Conservation (phyloP, 176 grass and related monocot species). For the Leersia perrieri region DNA sequence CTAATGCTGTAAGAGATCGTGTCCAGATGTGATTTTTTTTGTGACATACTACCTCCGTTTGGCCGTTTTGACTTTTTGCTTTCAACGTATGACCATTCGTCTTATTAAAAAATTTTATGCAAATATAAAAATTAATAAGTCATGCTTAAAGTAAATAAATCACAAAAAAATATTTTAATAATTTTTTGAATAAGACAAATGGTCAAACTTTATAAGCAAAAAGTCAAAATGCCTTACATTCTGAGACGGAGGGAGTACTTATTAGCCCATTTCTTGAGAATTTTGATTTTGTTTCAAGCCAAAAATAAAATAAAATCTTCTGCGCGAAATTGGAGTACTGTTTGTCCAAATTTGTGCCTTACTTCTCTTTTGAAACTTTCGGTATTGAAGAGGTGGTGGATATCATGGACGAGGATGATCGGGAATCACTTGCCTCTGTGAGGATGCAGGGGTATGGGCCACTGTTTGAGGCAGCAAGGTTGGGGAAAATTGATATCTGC, state of each 20-base stretch:
- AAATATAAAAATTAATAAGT: too few relatives aligned
- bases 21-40: neutral
- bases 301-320: neutral
- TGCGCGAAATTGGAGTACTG: neutral
- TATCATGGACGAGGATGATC: slow-evolving; percentile 23
- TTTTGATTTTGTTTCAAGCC: neutral
- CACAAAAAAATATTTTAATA: too few relatives aligned
- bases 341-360: neutral
- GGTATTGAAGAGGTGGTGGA: slow-evolving; percentile 21
- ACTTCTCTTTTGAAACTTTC: neutral
- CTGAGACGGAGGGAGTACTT: too few relatives aligned
- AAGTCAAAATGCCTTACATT: too few relatives aligned
- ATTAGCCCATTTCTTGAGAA: neutral
- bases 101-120: too few relatives aligned
- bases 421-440: slow-evolving; percentile 3
- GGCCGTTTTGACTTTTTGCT: too few relatives aligned
- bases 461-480: slow-evolving; percentile 14
- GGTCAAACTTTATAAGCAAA: too few relatives aligned
- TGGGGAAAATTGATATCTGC: slow-evolving; percentile 17
- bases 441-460: slow-evolving; percentile 12
- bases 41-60: too few relatives aligned
- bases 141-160: too few relatives aligned
- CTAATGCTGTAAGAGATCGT: neutral
- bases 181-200: too few relatives aligned
- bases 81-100: too few relatives aligned